These are phyloP conservation scores for Adenanthera pavonina DNA, from an alignment of 306 rosid species.

Conservation along the genomic window DNA sequence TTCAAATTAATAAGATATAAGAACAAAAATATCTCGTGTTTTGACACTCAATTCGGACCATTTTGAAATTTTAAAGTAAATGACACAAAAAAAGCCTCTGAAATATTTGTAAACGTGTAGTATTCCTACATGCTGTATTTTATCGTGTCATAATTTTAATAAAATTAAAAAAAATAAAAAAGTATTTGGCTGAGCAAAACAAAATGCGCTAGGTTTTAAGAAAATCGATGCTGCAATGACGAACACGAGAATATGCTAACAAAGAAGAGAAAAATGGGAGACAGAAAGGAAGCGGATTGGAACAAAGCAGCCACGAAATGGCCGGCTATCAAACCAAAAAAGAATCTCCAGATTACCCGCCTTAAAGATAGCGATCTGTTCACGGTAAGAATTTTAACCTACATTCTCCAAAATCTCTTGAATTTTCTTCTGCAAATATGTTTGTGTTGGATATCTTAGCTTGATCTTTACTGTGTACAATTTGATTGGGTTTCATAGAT, in stretches of 20 bases:
- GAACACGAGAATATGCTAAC: slow-evolving; percentile 25
- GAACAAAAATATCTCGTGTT: no score
- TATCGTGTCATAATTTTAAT: no score
- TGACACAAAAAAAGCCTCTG: no score
- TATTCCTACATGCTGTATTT: no score
- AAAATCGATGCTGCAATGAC: no score
- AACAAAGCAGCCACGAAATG: slow-evolving; percentile 52
- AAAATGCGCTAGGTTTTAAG: no score
- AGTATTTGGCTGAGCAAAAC: no score
- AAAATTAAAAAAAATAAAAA: no score
- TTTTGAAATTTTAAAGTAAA: no score
- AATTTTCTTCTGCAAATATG: neutral
- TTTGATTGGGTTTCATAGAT: slow-evolving; percentile 10
- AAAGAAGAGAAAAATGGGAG: slow-evolving; percentile 75
- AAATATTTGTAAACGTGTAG: no score
- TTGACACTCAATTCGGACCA: no score
- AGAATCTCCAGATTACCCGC: slow-evolving; percentile 58
- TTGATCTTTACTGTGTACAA: neutral
- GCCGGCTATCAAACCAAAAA: slow-evolving; percentile 82
- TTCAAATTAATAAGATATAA: no score
- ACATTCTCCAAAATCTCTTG: slow-evolving; percentile 1
- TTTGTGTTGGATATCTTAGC: neutral
- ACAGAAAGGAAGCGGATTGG: slow-evolving; percentile 48
- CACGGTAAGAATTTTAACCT: slow-evolving; percentile 56
- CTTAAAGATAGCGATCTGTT: slow-evolving; percentile 78